Evolutionary conservation across 2,329 filamentous ascomycete species (phyloP).

Genomic region (Neonectria ditissima): DNA sequence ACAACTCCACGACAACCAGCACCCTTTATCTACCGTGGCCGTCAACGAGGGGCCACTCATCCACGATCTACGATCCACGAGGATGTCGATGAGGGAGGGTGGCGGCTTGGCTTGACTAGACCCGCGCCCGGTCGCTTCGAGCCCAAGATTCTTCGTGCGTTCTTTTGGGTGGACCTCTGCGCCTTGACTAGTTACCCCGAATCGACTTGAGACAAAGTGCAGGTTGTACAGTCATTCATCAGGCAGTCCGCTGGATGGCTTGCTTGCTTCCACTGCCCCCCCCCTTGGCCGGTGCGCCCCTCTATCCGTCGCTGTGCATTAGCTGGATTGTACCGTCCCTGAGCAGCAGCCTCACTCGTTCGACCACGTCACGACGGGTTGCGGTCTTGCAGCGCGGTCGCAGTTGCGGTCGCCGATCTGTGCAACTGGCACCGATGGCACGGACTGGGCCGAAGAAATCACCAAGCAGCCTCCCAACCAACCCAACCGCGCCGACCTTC

Average conservation of each 20-base stretch:
- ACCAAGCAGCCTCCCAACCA: conserved; percentile 21
- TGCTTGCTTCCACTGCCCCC: not conserved
- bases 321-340: conserved; percentile 32
- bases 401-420: conserved; percentile 34
- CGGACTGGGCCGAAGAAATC: conserved; percentile 30
- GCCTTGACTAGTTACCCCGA: conserved; percentile 12
- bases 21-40: not conserved
- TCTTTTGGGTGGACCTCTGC: conserved; percentile 21
- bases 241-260: not conserved
- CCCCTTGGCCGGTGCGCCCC: conserved; percentile 12
- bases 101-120: conserved; percentile 7
- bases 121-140: conserved; percentile 14
- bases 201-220: conserved; percentile 19
- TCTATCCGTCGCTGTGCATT: conserved; percentile 31
- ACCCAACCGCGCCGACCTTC: conserved; percentile 19
- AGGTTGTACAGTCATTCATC: not conserved
- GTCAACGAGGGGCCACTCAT: not conserved
- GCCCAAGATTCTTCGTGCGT: conserved; percentile 10
- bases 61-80: no score
- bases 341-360: conserved; percentile 32
- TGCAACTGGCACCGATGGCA: conserved; percentile 36
- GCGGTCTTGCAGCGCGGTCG: conserved; percentile 31
- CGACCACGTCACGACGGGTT: conserved; percentile 43
- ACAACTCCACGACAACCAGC: not conserved
- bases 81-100: not conserved